Conservation (phyloP, 495 filamentous ascomycete species). For the Aspergillus coremiiformis region DNA sequence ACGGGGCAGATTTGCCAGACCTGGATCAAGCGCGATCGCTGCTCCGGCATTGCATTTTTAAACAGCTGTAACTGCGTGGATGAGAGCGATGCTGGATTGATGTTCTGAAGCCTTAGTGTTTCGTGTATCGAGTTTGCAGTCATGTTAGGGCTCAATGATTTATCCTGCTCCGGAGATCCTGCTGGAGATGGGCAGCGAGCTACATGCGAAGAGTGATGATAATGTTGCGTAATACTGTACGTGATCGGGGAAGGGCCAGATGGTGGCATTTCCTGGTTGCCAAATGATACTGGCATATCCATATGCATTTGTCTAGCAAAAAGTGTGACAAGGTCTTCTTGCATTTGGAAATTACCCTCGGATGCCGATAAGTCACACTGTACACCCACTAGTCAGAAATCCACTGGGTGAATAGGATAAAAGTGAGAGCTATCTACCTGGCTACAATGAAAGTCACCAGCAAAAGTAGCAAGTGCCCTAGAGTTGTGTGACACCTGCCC, state of each 20-base stretch:
- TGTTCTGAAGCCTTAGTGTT: slow-evolving; percentile 42
- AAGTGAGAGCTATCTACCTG: slow-evolving; percentile 24
- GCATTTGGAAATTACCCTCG: slow-evolving; percentile 41
- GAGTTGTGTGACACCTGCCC: slow-evolving; percentile 31
- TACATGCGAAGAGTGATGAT: slow-evolving; percentile 62
- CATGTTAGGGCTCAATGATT: neutral
- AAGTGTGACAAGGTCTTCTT: slow-evolving; percentile 61
- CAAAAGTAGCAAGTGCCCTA: slow-evolving; percentile 23
- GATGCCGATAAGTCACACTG: slow-evolving; percentile 36
- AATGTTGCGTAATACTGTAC: slow-evolving; percentile 68
- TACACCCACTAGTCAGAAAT: slow-evolving; percentile 12
- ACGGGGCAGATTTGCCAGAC: slow-evolving; percentile 57
- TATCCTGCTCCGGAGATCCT: neutral
- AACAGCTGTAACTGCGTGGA: slow-evolving; percentile 55
- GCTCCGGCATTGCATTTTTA: slow-evolving; percentile 48
- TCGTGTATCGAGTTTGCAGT: slow-evolving; percentile 7
- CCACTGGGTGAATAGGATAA: neutral
- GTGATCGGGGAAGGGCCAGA: slow-evolving; percentile 30
- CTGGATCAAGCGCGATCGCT: slow-evolving; percentile 54
- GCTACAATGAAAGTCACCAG: slow-evolving; percentile 30
- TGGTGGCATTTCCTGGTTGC: neutral
- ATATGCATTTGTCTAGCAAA: slow-evolving; percentile 56
- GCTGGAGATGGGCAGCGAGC: slow-evolving; percentile 29
- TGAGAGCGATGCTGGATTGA: slow-evolving; percentile 49
- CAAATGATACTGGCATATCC: slow-evolving; percentile 9